phyloP scores from a whole-genome alignment of 257 asterid species.

The Nicotiana paniculata region DNA sequence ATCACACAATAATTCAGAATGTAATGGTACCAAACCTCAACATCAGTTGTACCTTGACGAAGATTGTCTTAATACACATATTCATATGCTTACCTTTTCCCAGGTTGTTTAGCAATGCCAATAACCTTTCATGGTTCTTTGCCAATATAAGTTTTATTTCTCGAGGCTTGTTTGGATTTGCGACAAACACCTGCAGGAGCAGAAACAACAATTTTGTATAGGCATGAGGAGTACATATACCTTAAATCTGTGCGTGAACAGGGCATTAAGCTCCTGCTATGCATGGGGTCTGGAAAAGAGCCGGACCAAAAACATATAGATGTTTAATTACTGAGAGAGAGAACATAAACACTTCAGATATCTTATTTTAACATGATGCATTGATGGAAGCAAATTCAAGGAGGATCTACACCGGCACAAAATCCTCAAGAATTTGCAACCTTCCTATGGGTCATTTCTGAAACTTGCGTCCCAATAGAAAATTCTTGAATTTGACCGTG shows the following conservation, averaged over 20 bases:
- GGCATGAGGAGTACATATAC: too few species aligned
- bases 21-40: not conserved
- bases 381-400: not conserved
- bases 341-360: not conserved
- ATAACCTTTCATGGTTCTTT: constrained; percentile 71
- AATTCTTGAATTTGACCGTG: not conserved
- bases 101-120: constrained; percentile 65
- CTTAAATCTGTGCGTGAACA: not conserved
- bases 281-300: not conserved
- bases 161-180: constrained; percentile 94
- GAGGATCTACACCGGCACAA: not conserved
- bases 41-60: not conserved
- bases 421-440: not conserved
- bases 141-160: constrained; percentile 79
- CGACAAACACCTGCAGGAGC: constrained; percentile 77
- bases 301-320: not conserved
- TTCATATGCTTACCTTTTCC: constrained; percentile 60
- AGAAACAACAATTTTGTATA: not conserved
- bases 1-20: constrained; percentile 6
- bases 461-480: not conserved
- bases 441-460: not conserved
- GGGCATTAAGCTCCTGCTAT: not conserved
- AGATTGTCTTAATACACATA: not conserved
- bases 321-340: not conserved
- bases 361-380: not conserved